Percentiles rank a stretch among this genome's conserved stretches.
Evolutionary conservation across 352 stramenopile species (phyloP).

Genomic region (Phytophthora quininea): DNA sequence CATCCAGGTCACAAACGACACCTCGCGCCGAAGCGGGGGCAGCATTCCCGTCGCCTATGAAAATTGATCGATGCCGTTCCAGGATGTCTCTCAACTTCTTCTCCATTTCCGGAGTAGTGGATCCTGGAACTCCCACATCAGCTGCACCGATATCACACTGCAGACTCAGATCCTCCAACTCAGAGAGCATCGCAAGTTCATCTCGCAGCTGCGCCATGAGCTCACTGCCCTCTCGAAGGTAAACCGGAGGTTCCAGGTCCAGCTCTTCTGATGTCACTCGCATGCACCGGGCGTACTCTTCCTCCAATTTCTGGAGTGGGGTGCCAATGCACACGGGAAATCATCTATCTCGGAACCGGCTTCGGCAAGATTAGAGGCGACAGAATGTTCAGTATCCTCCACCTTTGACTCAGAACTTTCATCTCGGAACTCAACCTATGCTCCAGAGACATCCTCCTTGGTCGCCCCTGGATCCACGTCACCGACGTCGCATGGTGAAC

Average conservation of each 20-base stretch:
- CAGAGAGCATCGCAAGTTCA: not conserved
- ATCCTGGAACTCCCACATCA: not conserved
- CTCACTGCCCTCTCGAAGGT: constrained; percentile 10
- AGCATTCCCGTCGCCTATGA: constrained; percentile 5
- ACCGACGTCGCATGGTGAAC: too few relatives aligned
- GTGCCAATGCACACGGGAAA: not conserved
- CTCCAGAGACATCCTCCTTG: too few relatives aligned
- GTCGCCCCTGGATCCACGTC: too few relatives aligned
- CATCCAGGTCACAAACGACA: constrained; percentile 8
- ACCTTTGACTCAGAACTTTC: too few relatives aligned
- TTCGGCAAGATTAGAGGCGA: not conserved
- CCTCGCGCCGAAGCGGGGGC: not conserved
- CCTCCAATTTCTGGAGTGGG: not conserved
- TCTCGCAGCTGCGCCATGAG: constrained; percentile 6
- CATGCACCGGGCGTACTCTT: not conserved
- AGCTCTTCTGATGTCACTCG: not conserved
- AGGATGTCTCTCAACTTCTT: not conserved
- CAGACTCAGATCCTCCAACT: constrained; percentile 2
- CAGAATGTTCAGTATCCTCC: too few relatives aligned
- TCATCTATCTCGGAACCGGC: not conserved
- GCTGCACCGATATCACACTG: not conserved
- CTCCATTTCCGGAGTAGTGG: not conserved
- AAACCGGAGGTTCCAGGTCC: constrained; percentile 1
- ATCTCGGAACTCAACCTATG: too few relatives aligned
- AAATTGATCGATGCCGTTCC: not conserved